Conservation (phyloP, 2,329 filamentous ascomycete species). For the Aspergillus intermedius region DNA sequence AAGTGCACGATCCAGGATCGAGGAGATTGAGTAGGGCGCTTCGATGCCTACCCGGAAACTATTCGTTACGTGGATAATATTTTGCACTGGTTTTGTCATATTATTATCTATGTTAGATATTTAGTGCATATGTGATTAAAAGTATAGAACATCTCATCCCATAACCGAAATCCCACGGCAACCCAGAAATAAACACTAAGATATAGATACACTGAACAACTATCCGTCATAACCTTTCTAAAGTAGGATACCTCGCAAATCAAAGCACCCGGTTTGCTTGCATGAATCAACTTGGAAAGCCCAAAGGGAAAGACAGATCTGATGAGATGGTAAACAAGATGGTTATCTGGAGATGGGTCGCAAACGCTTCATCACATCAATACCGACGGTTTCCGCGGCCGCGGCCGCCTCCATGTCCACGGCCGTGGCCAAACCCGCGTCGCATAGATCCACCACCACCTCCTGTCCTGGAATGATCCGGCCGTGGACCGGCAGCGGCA, state of each 20-base stretch:
- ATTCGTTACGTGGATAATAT: too few relatives aligned
- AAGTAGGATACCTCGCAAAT: neutral
- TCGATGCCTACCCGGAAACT: too few relatives aligned
- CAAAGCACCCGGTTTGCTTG: neutral
- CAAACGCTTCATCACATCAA: neutral
- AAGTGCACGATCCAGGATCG: conserved; percentile 27
- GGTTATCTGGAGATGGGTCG: neutral
- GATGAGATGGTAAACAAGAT: neutral
- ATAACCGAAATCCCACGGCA: too few relatives aligned
- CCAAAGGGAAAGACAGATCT: neutral
- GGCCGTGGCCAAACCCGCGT: conserved; percentile 16
- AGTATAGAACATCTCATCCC: too few relatives aligned
- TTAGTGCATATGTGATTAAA: too few relatives aligned
- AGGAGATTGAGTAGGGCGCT: conserved; percentile 35
- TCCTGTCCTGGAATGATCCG: conserved; percentile 20
- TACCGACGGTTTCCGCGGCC: neutral
- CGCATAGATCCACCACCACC: conserved; percentile 14
- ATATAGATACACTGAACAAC: neutral
- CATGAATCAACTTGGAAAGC: neutral
- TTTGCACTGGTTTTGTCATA: too few relatives aligned
- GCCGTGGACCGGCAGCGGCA: conserved; percentile 52
- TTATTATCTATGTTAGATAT: too few relatives aligned
- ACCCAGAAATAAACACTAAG: too few relatives aligned
- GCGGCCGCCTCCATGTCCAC: conserved; percentile 3
- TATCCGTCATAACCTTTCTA: neutral